Percentiles rank a stretch among this genome's conserved stretches.
Evolutionary conservation across 495 filamentous ascomycete genomes (phyloP).

Genomic region (Hypomontagnella monticulosa): DNA sequence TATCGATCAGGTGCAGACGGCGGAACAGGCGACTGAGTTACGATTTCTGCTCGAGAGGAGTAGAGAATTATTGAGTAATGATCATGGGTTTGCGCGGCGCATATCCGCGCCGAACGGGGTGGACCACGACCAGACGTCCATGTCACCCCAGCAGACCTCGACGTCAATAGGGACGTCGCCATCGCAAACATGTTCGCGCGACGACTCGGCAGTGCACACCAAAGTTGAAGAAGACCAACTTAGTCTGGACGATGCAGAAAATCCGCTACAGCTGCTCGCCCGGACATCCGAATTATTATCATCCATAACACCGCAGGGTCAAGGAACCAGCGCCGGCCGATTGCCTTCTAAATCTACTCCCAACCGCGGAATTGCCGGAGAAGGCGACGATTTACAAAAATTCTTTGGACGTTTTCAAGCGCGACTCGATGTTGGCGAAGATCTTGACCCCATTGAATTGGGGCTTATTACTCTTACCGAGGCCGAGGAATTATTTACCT

Average conservation of each 20-base stretch:
- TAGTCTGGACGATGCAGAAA: constrained; percentile 76
- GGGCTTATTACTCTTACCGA: constrained; percentile 71
- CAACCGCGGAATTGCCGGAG: constrained; percentile 34
- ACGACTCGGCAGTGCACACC: constrained; percentile 32
- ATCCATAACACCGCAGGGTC: constrained; percentile 53
- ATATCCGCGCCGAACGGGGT: constrained; percentile 29
- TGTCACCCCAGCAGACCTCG: constrained; percentile 45
- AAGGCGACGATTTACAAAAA: constrained; percentile 49
- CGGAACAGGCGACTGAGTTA: constrained; percentile 64
- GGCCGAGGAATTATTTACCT: constrained; percentile 69
- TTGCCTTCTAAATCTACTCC: constrained; percentile 30
- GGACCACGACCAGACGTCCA: constrained; percentile 35
- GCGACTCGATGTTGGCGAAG: constrained; percentile 66
- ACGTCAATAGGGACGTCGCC: constrained; percentile 42
- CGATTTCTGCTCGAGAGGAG: constrained; percentile 64
- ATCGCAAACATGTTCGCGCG: constrained; percentile 44
- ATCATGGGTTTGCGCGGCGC: constrained; percentile 28
- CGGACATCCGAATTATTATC: constrained; percentile 74
- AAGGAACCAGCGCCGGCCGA: constrained; percentile 15
- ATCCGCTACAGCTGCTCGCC: constrained; percentile 75
- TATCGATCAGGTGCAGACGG: constrained; percentile 57
- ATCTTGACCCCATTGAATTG: constrained; percentile 73
- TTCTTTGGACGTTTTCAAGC: constrained; percentile 72
- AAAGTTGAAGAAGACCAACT: constrained; percentile 58
- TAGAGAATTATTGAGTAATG: constrained; percentile 49